Evolutionary conservation across 345 rosid genomes (phyloP).

Genomic region (Psidium guajava): DNA sequence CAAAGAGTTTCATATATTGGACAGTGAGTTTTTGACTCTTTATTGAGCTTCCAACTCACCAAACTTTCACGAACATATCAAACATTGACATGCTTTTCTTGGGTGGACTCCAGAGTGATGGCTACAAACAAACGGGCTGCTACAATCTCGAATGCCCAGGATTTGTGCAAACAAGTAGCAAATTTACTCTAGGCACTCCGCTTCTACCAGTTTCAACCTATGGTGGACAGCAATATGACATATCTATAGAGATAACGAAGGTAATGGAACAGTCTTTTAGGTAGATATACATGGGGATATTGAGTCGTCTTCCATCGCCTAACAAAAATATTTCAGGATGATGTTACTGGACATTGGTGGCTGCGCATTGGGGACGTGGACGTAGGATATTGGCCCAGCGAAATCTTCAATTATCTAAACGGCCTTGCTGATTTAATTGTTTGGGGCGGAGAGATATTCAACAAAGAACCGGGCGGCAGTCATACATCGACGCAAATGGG

Average conservation of each 20-base stretch:
- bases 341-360: not conserved
- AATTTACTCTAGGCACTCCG: not conserved
- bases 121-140: conserved; percentile 4
- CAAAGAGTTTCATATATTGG: conserved; percentile 18
- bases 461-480: not conserved
- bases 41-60: no score
- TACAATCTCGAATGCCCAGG: conserved; percentile 23
- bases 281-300: not conserved
- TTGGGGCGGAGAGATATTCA: not conserved
- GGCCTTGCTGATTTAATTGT: not conserved
- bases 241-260: not conserved
- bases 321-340: not conserved
- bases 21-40: conserved; percentile 8
- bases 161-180: conserved; percentile 1
- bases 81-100: not conserved
- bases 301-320: not conserved
- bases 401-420: not conserved
- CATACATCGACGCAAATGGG: not conserved
- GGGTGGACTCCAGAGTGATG: conserved; percentile 2
- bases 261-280: not conserved
- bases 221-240: not conserved
- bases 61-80: not conserved
- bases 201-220: conserved; percentile 1
- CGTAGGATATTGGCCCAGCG: not conserved
- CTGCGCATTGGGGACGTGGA: not conserved